These are phyloP conservation scores for Grosmannia penicillata DNA, from an alignment of 2,329 filamentous ascomycete genomes.

Conservation along the genomic window DNA sequence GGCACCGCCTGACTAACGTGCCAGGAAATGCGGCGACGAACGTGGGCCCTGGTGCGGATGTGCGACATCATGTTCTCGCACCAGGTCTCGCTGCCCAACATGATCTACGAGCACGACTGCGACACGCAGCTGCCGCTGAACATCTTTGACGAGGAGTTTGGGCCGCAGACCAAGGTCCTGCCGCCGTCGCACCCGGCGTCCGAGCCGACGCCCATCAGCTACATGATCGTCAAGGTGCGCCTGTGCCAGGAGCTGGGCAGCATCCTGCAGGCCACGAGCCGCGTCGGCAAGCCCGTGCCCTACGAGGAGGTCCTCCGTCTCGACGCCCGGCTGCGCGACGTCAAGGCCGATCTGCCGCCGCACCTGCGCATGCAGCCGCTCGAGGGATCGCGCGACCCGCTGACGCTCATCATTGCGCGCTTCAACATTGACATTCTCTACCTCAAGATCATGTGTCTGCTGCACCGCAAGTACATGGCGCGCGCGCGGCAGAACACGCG, in stretches of 20 bases:
- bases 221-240: slow-evolving; percentile 61
- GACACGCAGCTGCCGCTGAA: slow-evolving; percentile 65
- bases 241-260: slow-evolving; percentile 55
- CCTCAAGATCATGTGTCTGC: slow-evolving; percentile 74
- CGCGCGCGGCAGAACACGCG: slow-evolving; percentile 63
- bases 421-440: slow-evolving; percentile 76
- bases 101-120: slow-evolving; percentile 60
- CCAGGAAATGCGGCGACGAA: slow-evolving; percentile 56
- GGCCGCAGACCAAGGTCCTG: slow-evolving; percentile 50
- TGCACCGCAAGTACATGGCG: slow-evolving; percentile 79
- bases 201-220: slow-evolving; percentile 63
- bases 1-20: background rate
- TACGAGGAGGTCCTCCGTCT: slow-evolving; percentile 52
- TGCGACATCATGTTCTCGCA: slow-evolving; percentile 66
- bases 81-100: slow-evolving; percentile 49
- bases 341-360: slow-evolving; percentile 56
- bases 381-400: slow-evolving; percentile 63
- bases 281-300: slow-evolving; percentile 36
- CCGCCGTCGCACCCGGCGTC: slow-evolving; percentile 52
- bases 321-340: slow-evolving; percentile 44
- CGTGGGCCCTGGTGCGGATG: slow-evolving; percentile 59
- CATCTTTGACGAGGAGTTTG: slow-evolving; percentile 68
- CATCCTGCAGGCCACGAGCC: slow-evolving; percentile 51
- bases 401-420: slow-evolving; percentile 73
- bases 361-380: slow-evolving; percentile 64